Evolutionary conservation across 2,329 filamentous ascomycete genomes (phyloP).

Genomic region (Colletotrichum sp.): DNA sequence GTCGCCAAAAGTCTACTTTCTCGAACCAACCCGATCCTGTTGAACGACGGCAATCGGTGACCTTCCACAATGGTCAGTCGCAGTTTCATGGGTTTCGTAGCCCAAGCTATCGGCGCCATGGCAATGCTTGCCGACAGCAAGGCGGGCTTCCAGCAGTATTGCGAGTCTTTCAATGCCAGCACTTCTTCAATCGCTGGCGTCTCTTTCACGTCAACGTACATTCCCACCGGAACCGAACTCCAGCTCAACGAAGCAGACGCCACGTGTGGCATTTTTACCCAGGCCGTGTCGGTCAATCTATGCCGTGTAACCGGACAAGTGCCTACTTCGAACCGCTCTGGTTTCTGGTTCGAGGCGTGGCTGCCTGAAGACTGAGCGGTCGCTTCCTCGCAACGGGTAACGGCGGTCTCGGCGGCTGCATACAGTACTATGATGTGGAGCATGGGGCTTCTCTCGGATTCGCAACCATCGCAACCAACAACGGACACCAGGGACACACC

Average conservation of each 20-base stretch:
- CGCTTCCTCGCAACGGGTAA: conserved; percentile 53
- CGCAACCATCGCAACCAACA: conserved; percentile 50
- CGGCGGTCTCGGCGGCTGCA: conserved; percentile 50
- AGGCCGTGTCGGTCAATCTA: conserved; percentile 25
- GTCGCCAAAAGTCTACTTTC: background rate
- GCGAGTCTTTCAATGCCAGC: conserved; percentile 27
- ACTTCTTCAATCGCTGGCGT: conserved; percentile 30
- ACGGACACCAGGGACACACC: conserved; percentile 49
- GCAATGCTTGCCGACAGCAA: background rate
- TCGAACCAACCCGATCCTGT: accelerated
- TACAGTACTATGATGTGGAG: conserved; percentile 46
- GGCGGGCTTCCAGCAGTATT: conserved; percentile 11
- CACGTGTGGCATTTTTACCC: conserved; percentile 33
- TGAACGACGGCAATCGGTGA: background rate
- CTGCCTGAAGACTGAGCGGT: conserved; percentile 47
- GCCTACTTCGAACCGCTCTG: conserved; percentile 43
- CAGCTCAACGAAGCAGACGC: conserved; percentile 36
- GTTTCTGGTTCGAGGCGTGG: conserved; percentile 51
- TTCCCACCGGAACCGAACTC: conserved; percentile 33
- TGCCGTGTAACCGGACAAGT: conserved; percentile 32
- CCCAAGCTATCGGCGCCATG: background rate
- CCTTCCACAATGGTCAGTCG: background rate
- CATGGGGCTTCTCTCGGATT: conserved; percentile 47
- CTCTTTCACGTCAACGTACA: conserved; percentile 14
- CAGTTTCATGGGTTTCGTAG: background rate